Evolutionary conservation across 495 filamentous ascomycete genomes (phyloP).

Genomic region (Sabuloglossum arenarium): DNA sequence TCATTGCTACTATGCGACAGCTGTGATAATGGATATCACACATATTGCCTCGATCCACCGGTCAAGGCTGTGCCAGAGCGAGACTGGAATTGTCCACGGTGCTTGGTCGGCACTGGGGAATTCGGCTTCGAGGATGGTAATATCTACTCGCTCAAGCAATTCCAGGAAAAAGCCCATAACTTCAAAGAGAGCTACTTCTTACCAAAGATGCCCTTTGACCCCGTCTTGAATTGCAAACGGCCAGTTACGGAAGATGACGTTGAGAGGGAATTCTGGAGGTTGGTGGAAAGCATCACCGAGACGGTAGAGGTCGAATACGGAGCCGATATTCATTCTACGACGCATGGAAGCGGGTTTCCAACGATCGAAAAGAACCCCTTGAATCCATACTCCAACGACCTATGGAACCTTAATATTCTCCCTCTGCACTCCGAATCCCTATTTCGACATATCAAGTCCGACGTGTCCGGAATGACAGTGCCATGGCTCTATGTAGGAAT

Average conservation of each 20-base stretch:
- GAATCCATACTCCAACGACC: constrained; percentile 66
- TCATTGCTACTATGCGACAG: constrained; percentile 74
- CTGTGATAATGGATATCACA: constrained; percentile 81
- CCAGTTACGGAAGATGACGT: constrained; percentile 89
- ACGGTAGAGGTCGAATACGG: constrained; percentile 97
- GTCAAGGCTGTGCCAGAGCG: constrained; percentile 54
- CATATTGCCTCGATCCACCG: constrained; percentile 69
- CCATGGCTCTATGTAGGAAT: constrained; percentile 99
- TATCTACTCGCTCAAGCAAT: constrained; percentile 85
- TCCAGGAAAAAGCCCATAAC: constrained; percentile 84
- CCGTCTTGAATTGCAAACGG: constrained; percentile 53
- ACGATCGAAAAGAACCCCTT: constrained; percentile 82
- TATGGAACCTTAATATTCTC: constrained; percentile 92
- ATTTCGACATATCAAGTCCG: constrained; percentile 91
- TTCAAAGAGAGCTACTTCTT: constrained; percentile 93
- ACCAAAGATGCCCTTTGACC: constrained; percentile 76
- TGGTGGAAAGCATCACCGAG: constrained; percentile 82
- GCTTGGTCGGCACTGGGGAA: constrained; percentile 86
- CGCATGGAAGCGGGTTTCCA: constrained; percentile 92
- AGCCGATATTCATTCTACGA: constrained; percentile 95
- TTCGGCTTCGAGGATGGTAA: constrained; percentile 97
- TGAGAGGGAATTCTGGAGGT: constrained; percentile 89
- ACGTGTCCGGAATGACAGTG: constrained; percentile 99
- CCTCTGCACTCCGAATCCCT: constrained; percentile 81
- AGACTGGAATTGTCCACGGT: constrained; percentile 94